Conservation (phyloP, 2,329 filamentous ascomycete species). For the Neonectria magnoliae region DNA sequence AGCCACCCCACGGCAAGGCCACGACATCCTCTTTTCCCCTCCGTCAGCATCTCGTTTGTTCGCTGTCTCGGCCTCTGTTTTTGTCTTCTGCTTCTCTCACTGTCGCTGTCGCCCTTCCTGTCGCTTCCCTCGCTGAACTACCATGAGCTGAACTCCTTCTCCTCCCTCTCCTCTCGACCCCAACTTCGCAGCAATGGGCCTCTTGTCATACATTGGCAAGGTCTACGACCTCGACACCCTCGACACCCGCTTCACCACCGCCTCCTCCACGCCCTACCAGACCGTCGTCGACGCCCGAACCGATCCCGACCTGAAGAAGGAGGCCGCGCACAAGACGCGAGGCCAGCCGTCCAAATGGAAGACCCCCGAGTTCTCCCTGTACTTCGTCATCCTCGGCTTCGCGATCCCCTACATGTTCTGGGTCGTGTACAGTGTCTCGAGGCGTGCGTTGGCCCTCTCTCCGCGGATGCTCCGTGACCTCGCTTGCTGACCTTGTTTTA, state of each 20-base stretch:
- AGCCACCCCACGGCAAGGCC: constrained; percentile 36
- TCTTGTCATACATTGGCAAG: constrained; percentile 55
- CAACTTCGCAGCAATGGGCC: constrained; percentile 51
- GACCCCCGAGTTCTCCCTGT: constrained; percentile 86
- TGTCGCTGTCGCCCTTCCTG: neutral
- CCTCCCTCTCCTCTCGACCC: constrained; percentile 19
- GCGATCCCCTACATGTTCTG: constrained; percentile 90
- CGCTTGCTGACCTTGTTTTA: constrained; percentile 49
- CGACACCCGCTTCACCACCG: constrained; percentile 71
- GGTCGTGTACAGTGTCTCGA: constrained; percentile 85
- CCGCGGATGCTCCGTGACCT: too few species aligned
- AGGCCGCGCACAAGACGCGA: constrained; percentile 50
- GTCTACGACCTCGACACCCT: constrained; percentile 74
- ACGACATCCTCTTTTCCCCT: constrained; percentile 34
- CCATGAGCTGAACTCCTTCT: constrained; percentile 38
- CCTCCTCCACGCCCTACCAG: constrained; percentile 74
- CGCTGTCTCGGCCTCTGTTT: neutral
- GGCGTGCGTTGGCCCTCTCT: constrained; percentile 63
- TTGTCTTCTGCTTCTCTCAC: neutral
- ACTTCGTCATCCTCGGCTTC: constrained; percentile 74
- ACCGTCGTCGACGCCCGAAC: constrained; percentile 62
- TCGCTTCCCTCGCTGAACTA: constrained; percentile 6
- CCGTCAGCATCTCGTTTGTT: constrained; percentile 2
- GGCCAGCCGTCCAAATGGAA: constrained; percentile 79
- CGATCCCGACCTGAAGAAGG: constrained; percentile 51